phyloP scores from a whole-genome alignment of 345 rosid species.

The Mercurialis annua region DNA sequence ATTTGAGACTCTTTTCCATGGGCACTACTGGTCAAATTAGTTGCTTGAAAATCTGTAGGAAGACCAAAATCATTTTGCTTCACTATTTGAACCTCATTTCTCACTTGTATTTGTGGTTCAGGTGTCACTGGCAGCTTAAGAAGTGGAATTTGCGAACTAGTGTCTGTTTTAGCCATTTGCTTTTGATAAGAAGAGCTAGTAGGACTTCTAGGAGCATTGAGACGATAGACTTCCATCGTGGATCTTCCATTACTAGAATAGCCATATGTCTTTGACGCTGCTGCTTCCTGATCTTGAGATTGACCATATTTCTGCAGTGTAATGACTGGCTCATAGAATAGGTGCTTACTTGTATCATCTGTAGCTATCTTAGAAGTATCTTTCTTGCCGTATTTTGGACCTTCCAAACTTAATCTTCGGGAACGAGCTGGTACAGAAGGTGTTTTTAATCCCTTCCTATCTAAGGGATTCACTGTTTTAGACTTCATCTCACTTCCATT shows the following conservation, averaged over 20 bases:
- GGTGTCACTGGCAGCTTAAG: constrained; percentile 63
- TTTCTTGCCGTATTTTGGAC: constrained; percentile 41
- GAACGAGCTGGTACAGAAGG: constrained; percentile 45
- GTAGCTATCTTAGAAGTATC: constrained; percentile 26
- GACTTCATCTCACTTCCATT: constrained; percentile 45
- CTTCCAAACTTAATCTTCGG: constrained; percentile 65
- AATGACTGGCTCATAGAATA: constrained; percentile 21
- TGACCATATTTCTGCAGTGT: constrained; percentile 30
- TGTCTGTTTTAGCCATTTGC: constrained; percentile 36
- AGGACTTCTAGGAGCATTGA: constrained; percentile 54
- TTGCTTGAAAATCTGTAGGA: constrained; percentile 40
- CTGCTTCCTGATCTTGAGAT: constrained; percentile 35
- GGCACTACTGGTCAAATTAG: constrained; percentile 15
- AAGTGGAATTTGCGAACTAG: constrained; percentile 45
- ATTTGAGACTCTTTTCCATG: constrained; percentile 70
- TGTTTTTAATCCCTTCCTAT: constrained; percentile 46
- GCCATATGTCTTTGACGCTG: constrained; percentile 24
- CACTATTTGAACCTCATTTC: constrained; percentile 40
- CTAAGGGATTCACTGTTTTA: constrained; percentile 33
- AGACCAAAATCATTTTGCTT: constrained; percentile 32
- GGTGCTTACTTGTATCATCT: constrained; percentile 20
- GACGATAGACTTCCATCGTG: constrained; percentile 25
- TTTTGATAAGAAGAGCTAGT: constrained; percentile 41
- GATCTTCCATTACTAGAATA: constrained; percentile 29
- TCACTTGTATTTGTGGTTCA: constrained; percentile 34